Evolutionary conservation across 805 yeast genomes (phyloP), one percentile per base, ranked within the genome.

Genomic region (Zygosaccharomyces lentus): DNA sequence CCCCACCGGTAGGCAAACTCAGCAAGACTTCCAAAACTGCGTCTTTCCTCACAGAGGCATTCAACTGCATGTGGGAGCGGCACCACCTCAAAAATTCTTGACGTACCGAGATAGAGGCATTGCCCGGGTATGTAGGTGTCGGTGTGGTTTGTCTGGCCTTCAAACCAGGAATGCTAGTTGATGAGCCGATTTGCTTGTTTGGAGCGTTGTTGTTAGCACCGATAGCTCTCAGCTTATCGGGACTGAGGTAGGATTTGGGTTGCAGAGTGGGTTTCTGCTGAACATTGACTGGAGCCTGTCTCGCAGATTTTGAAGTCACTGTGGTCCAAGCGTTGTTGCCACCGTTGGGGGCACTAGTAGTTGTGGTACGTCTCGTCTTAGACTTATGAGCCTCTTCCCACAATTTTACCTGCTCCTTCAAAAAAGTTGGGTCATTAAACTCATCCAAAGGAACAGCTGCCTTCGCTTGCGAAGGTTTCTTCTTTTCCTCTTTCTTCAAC

Each of bases 21-120:
- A 90, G 70, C 57, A 93, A 75, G 61, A 93, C 82, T 46, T 84
- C 82, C 40, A 91, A 71, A 34, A 93, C 80, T 61, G 86, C 96
- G 51, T 83, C 86, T 39, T 75, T 75, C 34, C 88, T 82, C 34
- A 90, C 89, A 13, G 87, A 82, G 8, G 82, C 76, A 61, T 87
- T 82, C 62, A 91, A 72, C 45, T 73, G 72, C 74, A 85, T 72
- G 52, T 82, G 78, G 3, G 78, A 62, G 56, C 87, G 77, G 50
- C 88, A 83, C 95, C 95, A 85, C 16, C 71, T 64, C 51, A 85
- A 65, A 50, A 85, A 83, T 48, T 82, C 87, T 61, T 81, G 80
- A 30, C 80, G 75, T 9, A 73, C 69, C 15, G 77, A 70, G 16
- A 62, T 61, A 6, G 65, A 61, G 12, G 65, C 48, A 39, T 58